phyloP scores from a whole-genome alignment of 164 flowering plant species.

The Amborella trichopoda region DNA sequence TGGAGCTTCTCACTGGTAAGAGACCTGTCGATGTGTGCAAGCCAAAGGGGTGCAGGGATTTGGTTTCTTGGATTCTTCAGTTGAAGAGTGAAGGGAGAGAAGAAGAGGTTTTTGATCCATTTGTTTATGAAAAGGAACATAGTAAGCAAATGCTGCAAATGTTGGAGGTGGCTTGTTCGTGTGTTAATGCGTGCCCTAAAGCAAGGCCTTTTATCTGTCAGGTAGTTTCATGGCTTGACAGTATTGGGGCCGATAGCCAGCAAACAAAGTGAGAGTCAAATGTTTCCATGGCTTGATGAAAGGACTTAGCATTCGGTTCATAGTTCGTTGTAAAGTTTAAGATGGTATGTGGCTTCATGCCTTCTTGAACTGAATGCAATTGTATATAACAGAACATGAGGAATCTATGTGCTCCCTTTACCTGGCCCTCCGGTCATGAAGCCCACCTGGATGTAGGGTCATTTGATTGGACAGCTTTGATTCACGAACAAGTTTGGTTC shows the following conservation, averaged over 20 bases:
- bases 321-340: too few species aligned
- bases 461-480: too few species aligned
- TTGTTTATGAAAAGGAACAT: slow-evolving; percentile 29
- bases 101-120: slow-evolving; percentile 39
- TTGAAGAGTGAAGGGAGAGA: slow-evolving; percentile 45
- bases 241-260: slow-evolving; percentile 17
- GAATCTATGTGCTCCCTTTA: too few species aligned
- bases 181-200: slow-evolving; percentile 51
- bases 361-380: too few species aligned
- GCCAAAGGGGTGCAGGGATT: slow-evolving; percentile 48
- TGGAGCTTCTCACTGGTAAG: slow-evolving; percentile 70
- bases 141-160: slow-evolving; percentile 47
- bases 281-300: too few species aligned
- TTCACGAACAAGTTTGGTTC: too few species aligned
- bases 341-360: too few species aligned
- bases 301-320: too few species aligned
- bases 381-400: too few species aligned
- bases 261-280: too few species aligned
- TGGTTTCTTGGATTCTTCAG: slow-evolving; percentile 75
- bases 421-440: too few species aligned
- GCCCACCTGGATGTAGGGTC: too few species aligned
- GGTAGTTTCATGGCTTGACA: slow-evolving; percentile 58
- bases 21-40: slow-evolving; percentile 74
- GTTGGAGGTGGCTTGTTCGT: slow-evolving; percentile 54
- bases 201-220: slow-evolving; percentile 56